These are phyloP conservation scores for Kregervanrija delftensis DNA, from an alignment of 805 yeast species.

Conservation along the genomic window DNA sequence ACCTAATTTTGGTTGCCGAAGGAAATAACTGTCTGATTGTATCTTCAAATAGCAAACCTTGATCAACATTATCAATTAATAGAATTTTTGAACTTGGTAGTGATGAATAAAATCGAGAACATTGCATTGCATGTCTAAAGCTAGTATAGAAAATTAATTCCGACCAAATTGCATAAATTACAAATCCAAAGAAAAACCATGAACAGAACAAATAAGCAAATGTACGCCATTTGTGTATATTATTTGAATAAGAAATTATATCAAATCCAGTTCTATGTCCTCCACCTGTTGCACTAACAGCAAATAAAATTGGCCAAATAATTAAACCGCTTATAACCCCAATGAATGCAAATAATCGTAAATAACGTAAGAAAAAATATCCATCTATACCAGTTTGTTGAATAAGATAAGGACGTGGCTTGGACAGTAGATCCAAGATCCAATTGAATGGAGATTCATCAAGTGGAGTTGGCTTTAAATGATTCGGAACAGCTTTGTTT, in stretches of 20 bases:
- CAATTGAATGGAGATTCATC: conserved; percentile 46
- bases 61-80: conserved; percentile 62
- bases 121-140: conserved; percentile 66
- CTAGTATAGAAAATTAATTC: conserved; percentile 67
- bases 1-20: conserved; percentile 49
- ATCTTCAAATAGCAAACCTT: conserved; percentile 37
- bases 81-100: conserved; percentile 65
- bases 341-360: conserved; percentile 47
- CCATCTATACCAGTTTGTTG: conserved; percentile 75
- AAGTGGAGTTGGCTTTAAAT: conserved; percentile 35
- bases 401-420: conserved; percentile 55
- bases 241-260: conserved; percentile 56
- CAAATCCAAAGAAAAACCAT: conserved; percentile 65
- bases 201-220: conserved; percentile 73
- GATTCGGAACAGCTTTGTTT: conserved; percentile 40
- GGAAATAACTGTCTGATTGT: conserved; percentile 57
- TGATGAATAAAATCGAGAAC: conserved; percentile 68
- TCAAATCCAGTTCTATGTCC: conserved; percentile 51
- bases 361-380: conserved; percentile 62
- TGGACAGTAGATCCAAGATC: conserved; percentile 42
- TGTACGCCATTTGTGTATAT: conserved; percentile 52
- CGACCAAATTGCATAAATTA: conserved; percentile 60
- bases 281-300: conserved; percentile 71
- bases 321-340: conserved; percentile 48
- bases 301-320: conserved; percentile 62